phyloP scores from a whole-genome alignment of 176 grass and related monocot species.

The Tillandsia fasciculata region DNA sequence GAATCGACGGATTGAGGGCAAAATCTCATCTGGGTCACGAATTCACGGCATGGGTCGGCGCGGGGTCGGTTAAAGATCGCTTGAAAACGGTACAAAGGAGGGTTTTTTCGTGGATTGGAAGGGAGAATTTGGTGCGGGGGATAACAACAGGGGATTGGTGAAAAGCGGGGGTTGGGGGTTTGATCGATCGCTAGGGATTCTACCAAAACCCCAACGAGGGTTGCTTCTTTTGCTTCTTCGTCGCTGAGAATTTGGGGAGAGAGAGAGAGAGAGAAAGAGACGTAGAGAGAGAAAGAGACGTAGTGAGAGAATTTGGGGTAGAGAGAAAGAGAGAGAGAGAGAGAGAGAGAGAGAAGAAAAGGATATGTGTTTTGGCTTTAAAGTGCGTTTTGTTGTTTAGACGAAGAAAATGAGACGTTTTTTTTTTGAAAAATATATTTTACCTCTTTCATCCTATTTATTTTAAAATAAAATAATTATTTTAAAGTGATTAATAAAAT shows the following conservation, averaged over 20 bases:
- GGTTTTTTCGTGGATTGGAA: neutral
- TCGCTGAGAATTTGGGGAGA: neutral
- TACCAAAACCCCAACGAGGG: neutral
- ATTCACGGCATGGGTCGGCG: slow-evolving; percentile 16
- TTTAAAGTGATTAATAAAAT: too few relatives aligned
- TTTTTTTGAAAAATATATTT: too few relatives aligned
- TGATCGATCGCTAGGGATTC: neutral
- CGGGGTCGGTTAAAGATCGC: slow-evolving; percentile 18
- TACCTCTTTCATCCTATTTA: too few relatives aligned
- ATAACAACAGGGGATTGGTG: neutral
- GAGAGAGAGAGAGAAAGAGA: neutral
- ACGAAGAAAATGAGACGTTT: too few relatives aligned
- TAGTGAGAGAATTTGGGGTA: neutral
- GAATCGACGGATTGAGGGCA: slow-evolving; percentile 1
- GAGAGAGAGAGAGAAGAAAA: neutral
- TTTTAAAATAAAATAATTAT: too few relatives aligned
- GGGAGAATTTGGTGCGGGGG: neutral
- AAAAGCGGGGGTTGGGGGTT: neutral
- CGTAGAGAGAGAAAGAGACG: neutral
- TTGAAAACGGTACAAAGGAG: neutral
- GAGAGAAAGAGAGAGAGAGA: slow-evolving; percentile 9
- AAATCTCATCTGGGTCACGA: slow-evolving; percentile 1
- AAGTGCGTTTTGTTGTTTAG: too few relatives aligned
- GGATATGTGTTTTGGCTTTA: too few relatives aligned
- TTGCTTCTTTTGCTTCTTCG: neutral